These are phyloP conservation scores for Proliferodiscus dingleyae DNA, from an alignment of 2,329 filamentous ascomycete genomes.

Conservation along the genomic window DNA sequence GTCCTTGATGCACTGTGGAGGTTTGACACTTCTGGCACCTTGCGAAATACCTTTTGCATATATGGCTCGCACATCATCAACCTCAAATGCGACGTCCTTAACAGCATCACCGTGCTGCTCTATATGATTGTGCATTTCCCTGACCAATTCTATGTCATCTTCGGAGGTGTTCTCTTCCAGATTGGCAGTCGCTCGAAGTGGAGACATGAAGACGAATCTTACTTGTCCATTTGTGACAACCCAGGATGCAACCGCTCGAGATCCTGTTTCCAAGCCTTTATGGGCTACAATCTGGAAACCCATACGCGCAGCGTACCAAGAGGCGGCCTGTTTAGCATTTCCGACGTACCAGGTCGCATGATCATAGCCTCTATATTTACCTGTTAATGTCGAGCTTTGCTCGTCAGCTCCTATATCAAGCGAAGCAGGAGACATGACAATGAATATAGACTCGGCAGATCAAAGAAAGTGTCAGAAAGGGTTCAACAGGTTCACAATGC, in stretches of 20 bases:
- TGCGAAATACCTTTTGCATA: slow-evolving; percentile 67
- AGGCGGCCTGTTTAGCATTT: slow-evolving; percentile 91
- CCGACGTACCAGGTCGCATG: slow-evolving; percentile 95
- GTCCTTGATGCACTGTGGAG: slow-evolving; percentile 51
- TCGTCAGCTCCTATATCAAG: background rate
- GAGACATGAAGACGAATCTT: slow-evolving; percentile 79
- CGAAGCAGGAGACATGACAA: background rate
- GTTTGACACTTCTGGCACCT: slow-evolving; percentile 57
- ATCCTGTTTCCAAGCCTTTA: slow-evolving; percentile 82
- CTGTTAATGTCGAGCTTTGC: background rate
- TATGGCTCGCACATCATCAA: slow-evolving; percentile 80
- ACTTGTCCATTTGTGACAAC: slow-evolving; percentile 74
- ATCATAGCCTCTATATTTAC: slow-evolving; percentile 62
- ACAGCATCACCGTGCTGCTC: slow-evolving; percentile 89
- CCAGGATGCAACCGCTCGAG: slow-evolving; percentile 74
- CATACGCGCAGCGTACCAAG: slow-evolving; percentile 83
- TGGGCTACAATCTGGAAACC: slow-evolving; percentile 82
- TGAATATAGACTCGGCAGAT: background rate
- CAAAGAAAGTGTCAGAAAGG: background rate
- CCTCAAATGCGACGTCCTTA: slow-evolving; percentile 92
- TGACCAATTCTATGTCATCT: slow-evolving; percentile 61
- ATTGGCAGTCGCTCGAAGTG: slow-evolving; percentile 56
- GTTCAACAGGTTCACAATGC: too few relatives aligned
- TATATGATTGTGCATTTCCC: slow-evolving; percentile 77
- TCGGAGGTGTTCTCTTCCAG: slow-evolving; percentile 55